Percentiles rank a stretch among this genome's conserved stretches.
phyloP scores from a whole-genome alignment of 148 eudicot genomes.

The Fagopyrum tataricum region DNA sequence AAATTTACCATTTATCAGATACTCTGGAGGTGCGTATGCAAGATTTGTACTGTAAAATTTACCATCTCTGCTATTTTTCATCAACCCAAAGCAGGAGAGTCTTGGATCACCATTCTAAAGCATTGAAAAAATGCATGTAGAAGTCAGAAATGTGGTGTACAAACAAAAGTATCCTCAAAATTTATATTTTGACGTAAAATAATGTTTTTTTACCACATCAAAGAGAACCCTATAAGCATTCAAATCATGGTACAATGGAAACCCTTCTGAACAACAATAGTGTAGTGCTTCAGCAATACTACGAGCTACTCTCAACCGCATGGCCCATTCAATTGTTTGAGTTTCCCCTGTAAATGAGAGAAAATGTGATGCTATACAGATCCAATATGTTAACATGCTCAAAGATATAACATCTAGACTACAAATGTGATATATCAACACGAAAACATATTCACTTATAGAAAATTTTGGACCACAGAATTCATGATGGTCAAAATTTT shows the following conservation, averaged over 20 bases:
- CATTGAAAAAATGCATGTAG: background rate
- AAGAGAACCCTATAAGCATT: conserved; percentile 92
- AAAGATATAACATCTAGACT: too few species aligned
- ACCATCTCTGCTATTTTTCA: conserved; percentile 88
- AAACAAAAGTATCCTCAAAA: background rate
- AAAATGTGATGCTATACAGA: too few species aligned
- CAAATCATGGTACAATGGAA: conserved; percentile 67
- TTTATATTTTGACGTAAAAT: background rate
- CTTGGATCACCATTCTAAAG: conserved; percentile 84
- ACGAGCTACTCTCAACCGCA: conserved; percentile 77
- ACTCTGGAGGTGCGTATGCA: conserved; percentile 90
- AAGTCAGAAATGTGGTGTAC: background rate
- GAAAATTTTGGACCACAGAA: too few species aligned
- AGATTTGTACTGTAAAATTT: conserved; percentile 86
- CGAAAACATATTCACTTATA: too few species aligned
- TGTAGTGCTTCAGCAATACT: conserved; percentile 79
- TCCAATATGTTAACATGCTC: too few species aligned
- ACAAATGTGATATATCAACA: too few species aligned
- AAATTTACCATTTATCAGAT: conserved; percentile 61
- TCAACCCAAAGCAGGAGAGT: conserved; percentile 80
- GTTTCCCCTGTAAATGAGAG: conserved; percentile 54
- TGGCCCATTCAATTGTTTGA: conserved; percentile 91
- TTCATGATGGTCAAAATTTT: too few species aligned
- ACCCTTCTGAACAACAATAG: conserved; percentile 70
- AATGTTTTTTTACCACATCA: conserved; percentile 46